Evolutionary conservation across 148 eudicot genomes (phyloP), one percentile per base, ranked within the genome.

Genomic region (Arctostaphylos glauca): DNA sequence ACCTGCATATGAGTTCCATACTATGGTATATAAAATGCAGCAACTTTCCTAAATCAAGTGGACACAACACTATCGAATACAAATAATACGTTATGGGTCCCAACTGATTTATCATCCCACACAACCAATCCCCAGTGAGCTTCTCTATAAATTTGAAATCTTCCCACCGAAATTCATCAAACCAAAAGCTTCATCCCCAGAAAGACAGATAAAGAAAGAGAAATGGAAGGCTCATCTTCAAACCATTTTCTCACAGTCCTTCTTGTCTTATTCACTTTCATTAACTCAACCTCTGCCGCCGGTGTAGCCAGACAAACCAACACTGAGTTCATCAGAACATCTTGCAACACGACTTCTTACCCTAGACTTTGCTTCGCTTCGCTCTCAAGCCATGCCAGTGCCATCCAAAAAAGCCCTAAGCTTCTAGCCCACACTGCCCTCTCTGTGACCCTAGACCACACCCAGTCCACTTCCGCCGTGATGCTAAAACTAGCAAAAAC

Each of bases 351-450:
- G 14, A 77, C 88, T 23, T 58, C 83, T 9, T 83, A 83, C 31
- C 84, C 84, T 2, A n/a, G 23, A 31, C 86, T 83, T 13, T 86
- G 88, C 73, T 59, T 75, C 75, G 43, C 54, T 52, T 79, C 86
- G 21, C 86, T 83, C 62, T 54, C 84, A 18, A 77, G 77, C 62
- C 81, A 76, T 72, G 81, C 88, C 46, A 62, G 66, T 58, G 56
- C 25, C 18, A 86, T 86, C 78, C 80, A 80, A 80, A 25, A 58
- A 23, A 80, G 67, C 81, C 84, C 86, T 3, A 44, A 78, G 15
- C 81, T 56, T 49, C 81, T 86, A 41, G 88, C 88, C 47, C 77
- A 80, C 66, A 41, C 86, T 3, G 86, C 88, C 78, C 74, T 83
- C 54, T 67, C 79, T 2, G 82, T 86, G 6, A 46, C 80, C 79